Percentiles rank a stretch among this genome's conserved stretches.
Evolutionary conservation across 2,329 filamentous ascomycete species (phyloP).

Genomic region (Karstenula rhodostoma): DNA sequence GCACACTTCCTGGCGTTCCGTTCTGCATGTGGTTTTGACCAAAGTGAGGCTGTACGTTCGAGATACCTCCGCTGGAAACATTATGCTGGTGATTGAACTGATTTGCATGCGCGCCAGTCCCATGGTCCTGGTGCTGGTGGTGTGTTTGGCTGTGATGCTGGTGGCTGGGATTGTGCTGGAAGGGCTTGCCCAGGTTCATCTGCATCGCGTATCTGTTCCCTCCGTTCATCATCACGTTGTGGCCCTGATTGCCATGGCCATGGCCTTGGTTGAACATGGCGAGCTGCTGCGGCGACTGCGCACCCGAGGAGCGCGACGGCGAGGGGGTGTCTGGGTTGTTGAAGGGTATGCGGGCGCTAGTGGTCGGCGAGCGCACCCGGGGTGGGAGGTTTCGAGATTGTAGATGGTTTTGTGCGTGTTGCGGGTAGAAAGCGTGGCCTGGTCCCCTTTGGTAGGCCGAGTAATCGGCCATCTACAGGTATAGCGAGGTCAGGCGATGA

Average conservation of each 20-base stretch:
- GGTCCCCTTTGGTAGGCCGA: constrained; percentile 69
- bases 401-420: constrained; percentile 59
- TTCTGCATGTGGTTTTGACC: constrained; percentile 67
- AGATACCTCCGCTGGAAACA: constrained; percentile 67
- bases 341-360: constrained; percentile 54
- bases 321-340: constrained; percentile 62
- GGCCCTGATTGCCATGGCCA: constrained; percentile 68
- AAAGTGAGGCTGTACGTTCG: constrained; percentile 71
- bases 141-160: constrained; percentile 63
- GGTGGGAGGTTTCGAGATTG: constrained; percentile 55
- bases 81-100: constrained; percentile 70
- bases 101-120: constrained; percentile 56
- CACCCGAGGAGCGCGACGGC: constrained; percentile 65
- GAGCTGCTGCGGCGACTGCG: constrained; percentile 58
- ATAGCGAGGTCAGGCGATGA: constrained; percentile 31
- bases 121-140: constrained; percentile 68
- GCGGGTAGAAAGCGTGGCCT: constrained; percentile 67
- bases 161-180: constrained; percentile 64
- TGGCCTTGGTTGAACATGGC: constrained; percentile 76
- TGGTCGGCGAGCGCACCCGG: constrained; percentile 58
- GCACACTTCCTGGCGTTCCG: constrained; percentile 63
- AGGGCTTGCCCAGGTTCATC: constrained; percentile 74
- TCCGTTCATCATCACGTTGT: constrained; percentile 79
- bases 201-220: constrained; percentile 63
- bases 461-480: constrained; percentile 72